Conservation (phyloP, 2,329 filamentous ascomycete genomes). For the Stagonosporopsis chrysanthemi region DNA sequence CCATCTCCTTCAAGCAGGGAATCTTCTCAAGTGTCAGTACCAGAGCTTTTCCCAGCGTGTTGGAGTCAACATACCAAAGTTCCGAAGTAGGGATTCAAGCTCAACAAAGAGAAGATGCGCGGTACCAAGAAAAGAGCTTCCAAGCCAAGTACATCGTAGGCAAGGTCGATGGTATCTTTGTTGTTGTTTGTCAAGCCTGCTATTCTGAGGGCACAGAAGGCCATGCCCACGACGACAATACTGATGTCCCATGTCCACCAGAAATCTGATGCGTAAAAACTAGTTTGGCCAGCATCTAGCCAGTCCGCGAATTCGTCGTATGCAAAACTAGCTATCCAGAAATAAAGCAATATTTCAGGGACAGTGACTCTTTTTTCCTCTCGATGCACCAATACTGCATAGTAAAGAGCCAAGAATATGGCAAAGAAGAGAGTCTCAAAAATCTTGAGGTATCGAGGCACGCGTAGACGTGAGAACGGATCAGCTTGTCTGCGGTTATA, state of each 20-base stretch:
- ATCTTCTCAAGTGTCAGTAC: slow-evolving; percentile 59
- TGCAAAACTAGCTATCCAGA: slow-evolving; percentile 87
- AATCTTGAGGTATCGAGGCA: slow-evolving; percentile 83
- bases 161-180: slow-evolving; percentile 71
- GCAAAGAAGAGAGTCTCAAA: slow-evolving; percentile 86
- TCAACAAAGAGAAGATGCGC: slow-evolving; percentile 83
- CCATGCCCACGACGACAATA: slow-evolving; percentile 75
- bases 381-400: slow-evolving; percentile 80
- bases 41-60: no score
- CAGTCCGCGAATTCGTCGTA: slow-evolving; percentile 82
- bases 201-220: slow-evolving; percentile 73
- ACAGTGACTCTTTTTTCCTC: slow-evolving; percentile 70
- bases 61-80: slow-evolving; percentile 64
- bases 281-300: slow-evolving; percentile 81
- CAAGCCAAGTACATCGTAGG: slow-evolving; percentile 88
- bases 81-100: slow-evolving; percentile 88
- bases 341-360: slow-evolving; percentile 76
- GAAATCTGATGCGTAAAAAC: slow-evolving; percentile 56
- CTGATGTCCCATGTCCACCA: slow-evolving; percentile 46
- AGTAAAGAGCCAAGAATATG: slow-evolving; percentile 80
- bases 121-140: slow-evolving; percentile 92
- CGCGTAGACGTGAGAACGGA: slow-evolving; percentile 71
- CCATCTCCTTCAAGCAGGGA: slow-evolving; percentile 92
- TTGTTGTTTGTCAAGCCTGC: slow-evolving; percentile 70
- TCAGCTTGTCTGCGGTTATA: slow-evolving; percentile 66